A percentile compares a stretch with the other conserved stretches of the same genome.
These are phyloP conservation scores for Botrytis galanthina DNA, from an alignment of 2,329 filamentous ascomycete genomes.

Conservation along the genomic window DNA sequence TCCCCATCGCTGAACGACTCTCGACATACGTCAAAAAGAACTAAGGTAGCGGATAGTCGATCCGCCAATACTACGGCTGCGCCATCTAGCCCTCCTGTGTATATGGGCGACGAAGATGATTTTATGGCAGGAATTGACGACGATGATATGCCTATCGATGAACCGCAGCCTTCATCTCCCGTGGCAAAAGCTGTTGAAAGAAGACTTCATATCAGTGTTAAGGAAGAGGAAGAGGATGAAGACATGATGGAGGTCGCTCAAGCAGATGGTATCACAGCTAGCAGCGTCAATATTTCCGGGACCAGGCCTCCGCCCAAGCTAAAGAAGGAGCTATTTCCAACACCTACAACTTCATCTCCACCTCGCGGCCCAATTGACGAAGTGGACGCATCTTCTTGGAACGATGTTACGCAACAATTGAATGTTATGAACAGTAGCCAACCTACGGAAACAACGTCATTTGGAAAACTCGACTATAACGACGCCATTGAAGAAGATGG, in stretches of 20 bases:
- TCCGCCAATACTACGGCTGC: conserved; percentile 26
- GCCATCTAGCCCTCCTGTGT: conserved; percentile 47
- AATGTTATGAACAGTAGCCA: conserved; percentile 80
- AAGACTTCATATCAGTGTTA: conserved; percentile 58
- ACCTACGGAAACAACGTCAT: conserved; percentile 56
- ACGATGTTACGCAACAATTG: conserved; percentile 77
- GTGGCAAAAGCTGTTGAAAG: conserved; percentile 74
- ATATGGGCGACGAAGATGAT: conserved; percentile 55
- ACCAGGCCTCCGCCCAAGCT: conserved; percentile 75
- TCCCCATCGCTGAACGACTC: conserved; percentile 63
- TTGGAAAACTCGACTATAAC: conserved; percentile 78
- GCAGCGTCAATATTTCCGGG: conserved; percentile 81
- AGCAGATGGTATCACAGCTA: conserved; percentile 63
- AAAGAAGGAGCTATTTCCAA: conserved; percentile 66
- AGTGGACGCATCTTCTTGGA: conserved; percentile 84
- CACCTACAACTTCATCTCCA: conserved; percentile 76
- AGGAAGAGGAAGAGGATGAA: conserved; percentile 70
- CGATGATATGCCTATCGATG: conserved; percentile 74
- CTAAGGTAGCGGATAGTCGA: conserved; percentile 52
- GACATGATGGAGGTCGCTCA: conserved; percentile 88
- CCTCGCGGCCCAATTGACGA: conserved; percentile 55
- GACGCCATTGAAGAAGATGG: conserved; percentile 94
- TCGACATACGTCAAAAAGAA: conserved; percentile 56
- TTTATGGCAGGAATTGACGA: conserved; percentile 61
- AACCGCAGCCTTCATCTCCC: conserved; percentile 83